Base-by-base conservation (phyloP, 345 rosid species). In the Ceriops tagal region DNA sequence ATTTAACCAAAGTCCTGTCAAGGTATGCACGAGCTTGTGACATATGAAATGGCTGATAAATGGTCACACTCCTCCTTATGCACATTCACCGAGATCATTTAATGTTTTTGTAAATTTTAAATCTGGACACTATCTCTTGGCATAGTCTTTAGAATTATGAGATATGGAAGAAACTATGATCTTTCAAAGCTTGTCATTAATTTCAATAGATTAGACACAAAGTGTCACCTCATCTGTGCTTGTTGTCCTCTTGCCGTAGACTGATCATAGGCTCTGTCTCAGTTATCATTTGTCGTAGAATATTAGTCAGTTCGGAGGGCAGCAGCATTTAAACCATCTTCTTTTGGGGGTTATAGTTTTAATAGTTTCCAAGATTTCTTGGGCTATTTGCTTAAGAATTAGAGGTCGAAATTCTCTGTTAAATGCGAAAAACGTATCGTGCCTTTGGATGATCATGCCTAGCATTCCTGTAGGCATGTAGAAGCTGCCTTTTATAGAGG, bases 1-100 rank as follows among this genome's bases (percentile, higher is more conserved):
- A 58, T 84, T 84, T 61, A 75, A 84, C 68, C 82, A 27, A 51
- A 67, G 70, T 75, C 71, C 88, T 9, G 34, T 78, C 58, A 84
- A 81, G 83, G 87, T 79, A 75, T 1, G 56, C 34, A 19, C 27
- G 47, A 21, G 53, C 30, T 39, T 39, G 47, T 66, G 27, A 61
- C 24, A 27, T 70, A 7, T 53, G 56, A 28, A 19, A 53, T 58
- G 10, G 21, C n/a, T 19, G 22, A 34, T 24, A 10, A 39, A 39
- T 11, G 4, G 47, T 39, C 3, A 11, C 9, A 1, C 46, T 9
- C 46, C 47, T 39, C 11, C 2, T 39, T 39, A 11, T 39, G 51
- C 51, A 24, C 37, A 24, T 24, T 26, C 11, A 18, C 5, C 27
- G 19, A 39, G 24, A 66, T 7, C 35, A 11, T 57, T 56, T 30